Evolutionary conservation across 2,329 filamentous ascomycete species (phyloP).

Genomic region (Emergomyces orientalis): DNA sequence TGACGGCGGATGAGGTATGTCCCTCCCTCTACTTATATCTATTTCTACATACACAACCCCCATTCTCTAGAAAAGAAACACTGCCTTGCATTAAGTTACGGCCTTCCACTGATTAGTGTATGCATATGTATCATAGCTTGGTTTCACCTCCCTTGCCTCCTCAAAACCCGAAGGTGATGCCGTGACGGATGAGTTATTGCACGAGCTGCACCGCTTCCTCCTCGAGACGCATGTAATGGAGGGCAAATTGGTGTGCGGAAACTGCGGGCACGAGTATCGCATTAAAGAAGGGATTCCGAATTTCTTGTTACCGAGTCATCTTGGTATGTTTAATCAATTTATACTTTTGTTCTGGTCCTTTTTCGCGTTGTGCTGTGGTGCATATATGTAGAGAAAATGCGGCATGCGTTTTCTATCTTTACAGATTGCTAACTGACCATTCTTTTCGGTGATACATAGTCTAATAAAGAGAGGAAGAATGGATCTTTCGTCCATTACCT

Average conservation of each 20-base stretch:
- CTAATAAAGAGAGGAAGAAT: neutral
- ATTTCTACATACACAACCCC: neutral
- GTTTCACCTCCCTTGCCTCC: constrained; percentile 63
- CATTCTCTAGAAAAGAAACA: neutral
- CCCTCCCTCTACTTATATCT: neutral
- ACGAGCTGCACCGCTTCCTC: constrained; percentile 70
- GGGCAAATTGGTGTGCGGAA: constrained; percentile 81
- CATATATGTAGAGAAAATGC: neutral
- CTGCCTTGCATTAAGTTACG: neutral
- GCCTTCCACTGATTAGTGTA: neutral
- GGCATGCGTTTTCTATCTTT: neutral
- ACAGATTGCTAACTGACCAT: neutral
- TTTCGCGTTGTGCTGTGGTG: neutral
- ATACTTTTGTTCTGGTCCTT: neutral
- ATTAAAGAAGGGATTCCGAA: constrained; percentile 96
- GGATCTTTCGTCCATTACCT: neutral
- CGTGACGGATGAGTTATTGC: constrained; percentile 56
- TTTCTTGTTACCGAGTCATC: constrained; percentile 84
- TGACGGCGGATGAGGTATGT: constrained; percentile 58
- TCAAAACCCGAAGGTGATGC: constrained; percentile 55
- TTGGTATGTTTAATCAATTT: constrained; percentile 42
- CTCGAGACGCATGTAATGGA: constrained; percentile 84
- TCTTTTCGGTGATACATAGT: neutral
- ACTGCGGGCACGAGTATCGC: constrained; percentile 87
- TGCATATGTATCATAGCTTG: constrained; percentile 53